Percentiles rank a stretch among this genome's conserved stretches.
phyloP scores from a whole-genome alignment of 305 asterid genomes.

The Fraxinus latifolia region DNA sequence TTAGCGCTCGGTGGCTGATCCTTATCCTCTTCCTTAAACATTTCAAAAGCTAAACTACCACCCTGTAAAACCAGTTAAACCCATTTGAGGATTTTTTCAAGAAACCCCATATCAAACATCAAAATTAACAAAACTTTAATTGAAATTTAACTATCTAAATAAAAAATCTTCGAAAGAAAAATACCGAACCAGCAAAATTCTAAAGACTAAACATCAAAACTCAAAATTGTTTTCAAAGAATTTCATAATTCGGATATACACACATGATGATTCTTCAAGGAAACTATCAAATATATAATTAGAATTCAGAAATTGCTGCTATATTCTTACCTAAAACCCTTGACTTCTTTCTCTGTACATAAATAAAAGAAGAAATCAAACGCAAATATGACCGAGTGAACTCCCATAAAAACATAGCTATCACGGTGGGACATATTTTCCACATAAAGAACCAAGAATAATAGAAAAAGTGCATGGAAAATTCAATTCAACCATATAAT shows the following conservation, averaged over 20 bases:
- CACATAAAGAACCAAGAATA: constrained; percentile 20
- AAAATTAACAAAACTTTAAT: not conserved
- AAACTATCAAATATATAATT: constrained; percentile 16
- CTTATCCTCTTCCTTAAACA: constrained; percentile 69
- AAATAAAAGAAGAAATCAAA: constrained; percentile 36
- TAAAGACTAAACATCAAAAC: not conserved
- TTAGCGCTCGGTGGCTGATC: constrained; percentile 48
- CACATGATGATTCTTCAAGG: constrained; percentile 7
- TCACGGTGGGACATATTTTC: constrained; percentile 24
- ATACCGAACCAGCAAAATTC: not conserved
- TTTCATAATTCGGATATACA: not conserved
- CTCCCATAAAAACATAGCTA: constrained; percentile 19
- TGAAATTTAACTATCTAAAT: not conserved
- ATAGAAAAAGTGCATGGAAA: constrained; percentile 12
- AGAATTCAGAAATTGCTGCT: constrained; percentile 27
- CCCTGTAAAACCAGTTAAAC: constrained; percentile 40
- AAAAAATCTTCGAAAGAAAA: not conserved
- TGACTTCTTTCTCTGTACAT: constrained; percentile 33
- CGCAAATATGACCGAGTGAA: constrained; percentile 16
- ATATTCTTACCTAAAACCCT: constrained; percentile 43
- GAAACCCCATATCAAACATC: constrained; percentile 30
- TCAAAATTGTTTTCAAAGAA: not conserved
- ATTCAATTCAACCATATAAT: constrained; percentile 22
- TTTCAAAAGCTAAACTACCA: constrained; percentile 35
- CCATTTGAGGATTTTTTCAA: constrained; percentile 15